phyloP scores from a whole-genome alignment of 192 early-diverging fungal species.

The Gaertneriomyces semiglobifer region DNA sequence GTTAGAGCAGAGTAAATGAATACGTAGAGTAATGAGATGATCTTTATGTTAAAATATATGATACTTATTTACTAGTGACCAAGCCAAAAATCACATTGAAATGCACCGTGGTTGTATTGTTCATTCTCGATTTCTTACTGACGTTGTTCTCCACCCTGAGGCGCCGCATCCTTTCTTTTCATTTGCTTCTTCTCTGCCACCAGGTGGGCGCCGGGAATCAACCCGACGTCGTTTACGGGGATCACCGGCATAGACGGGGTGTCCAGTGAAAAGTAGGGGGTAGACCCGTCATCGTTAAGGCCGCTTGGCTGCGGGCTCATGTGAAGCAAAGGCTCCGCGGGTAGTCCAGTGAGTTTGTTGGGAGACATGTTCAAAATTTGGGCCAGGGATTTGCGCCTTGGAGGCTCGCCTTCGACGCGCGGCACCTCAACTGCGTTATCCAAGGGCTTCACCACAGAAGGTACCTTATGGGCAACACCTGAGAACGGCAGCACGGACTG shows the following conservation, averaged over 20 bases:
- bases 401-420: background rate
- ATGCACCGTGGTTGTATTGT: too few species aligned
- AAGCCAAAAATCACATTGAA: too few species aligned
- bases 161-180: background rate
- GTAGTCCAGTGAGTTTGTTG: background rate
- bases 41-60: too few species aligned
- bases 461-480: background rate
- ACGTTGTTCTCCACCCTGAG: background rate
- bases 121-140: too few species aligned
- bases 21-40: too few species aligned
- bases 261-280: conserved; percentile 16
- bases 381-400: background rate
- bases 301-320: conserved; percentile 1
- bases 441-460: background rate
- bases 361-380: background rate
- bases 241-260: conserved; percentile 24
- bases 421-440: background rate
- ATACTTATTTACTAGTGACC: too few species aligned
- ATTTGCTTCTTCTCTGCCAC: conserved; percentile 24
- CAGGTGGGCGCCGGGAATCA: conserved; percentile 24
- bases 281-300: conserved; percentile 11
- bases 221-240: conserved; percentile 1
- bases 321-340: background rate
- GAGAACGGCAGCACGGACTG: background rate
- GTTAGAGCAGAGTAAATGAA: too few species aligned